A percentile compares a stretch with the other conserved stretches of the same genome.
These are phyloP conservation scores for Macrophomina pseudophaseolina DNA, from an alignment of 2,329 filamentous ascomycete genomes.

Conservation along the genomic window DNA sequence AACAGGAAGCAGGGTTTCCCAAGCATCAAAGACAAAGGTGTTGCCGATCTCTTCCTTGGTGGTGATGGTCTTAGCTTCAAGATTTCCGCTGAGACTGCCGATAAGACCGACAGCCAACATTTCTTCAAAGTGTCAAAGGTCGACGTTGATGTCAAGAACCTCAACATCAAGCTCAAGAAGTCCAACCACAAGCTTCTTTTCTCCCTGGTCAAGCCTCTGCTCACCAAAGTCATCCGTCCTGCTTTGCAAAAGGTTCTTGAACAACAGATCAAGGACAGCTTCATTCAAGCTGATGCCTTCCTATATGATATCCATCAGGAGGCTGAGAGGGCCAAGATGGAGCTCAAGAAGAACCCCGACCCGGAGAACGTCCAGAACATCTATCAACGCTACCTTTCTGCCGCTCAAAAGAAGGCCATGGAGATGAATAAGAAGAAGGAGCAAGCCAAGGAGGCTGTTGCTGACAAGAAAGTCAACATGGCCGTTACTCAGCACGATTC, in stretches of 20 bases:
- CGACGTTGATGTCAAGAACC: slow-evolving; percentile 77
- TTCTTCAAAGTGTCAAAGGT: slow-evolving; percentile 97
- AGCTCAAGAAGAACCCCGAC: slow-evolving; percentile 66
- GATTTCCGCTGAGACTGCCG: slow-evolving; percentile 82
- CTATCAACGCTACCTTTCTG: slow-evolving; percentile 81
- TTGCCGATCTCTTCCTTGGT: slow-evolving; percentile 85
- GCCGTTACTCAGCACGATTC: slow-evolving; percentile 88
- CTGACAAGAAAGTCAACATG: slow-evolving; percentile 78
- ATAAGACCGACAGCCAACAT: slow-evolving; percentile 74
- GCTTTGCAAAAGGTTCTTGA: slow-evolving; percentile 86
- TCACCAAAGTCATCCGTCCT: slow-evolving; percentile 83
- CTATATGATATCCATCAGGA: slow-evolving; percentile 82
- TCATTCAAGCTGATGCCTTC: slow-evolving; percentile 74
- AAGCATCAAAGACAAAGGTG: slow-evolving; percentile 81
- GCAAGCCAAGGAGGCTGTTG: slow-evolving; percentile 50
- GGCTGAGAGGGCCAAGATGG: slow-evolving; percentile 72
- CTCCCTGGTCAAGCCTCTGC: slow-evolving; percentile 80
- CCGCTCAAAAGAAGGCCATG: slow-evolving; percentile 73
- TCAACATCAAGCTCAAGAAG: slow-evolving; percentile 89
- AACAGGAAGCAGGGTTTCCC: slow-evolving; percentile 96
- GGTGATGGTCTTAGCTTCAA: slow-evolving; percentile 91
- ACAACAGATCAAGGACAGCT: slow-evolving; percentile 84
- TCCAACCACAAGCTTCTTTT: slow-evolving; percentile 95
- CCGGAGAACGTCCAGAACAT: slow-evolving; percentile 79
- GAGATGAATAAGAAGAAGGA: slow-evolving; percentile 80